These are phyloP conservation scores for Paecilomyces niveus DNA, from an alignment of 2,329 filamentous ascomycete genomes.

Conservation along the genomic window DNA sequence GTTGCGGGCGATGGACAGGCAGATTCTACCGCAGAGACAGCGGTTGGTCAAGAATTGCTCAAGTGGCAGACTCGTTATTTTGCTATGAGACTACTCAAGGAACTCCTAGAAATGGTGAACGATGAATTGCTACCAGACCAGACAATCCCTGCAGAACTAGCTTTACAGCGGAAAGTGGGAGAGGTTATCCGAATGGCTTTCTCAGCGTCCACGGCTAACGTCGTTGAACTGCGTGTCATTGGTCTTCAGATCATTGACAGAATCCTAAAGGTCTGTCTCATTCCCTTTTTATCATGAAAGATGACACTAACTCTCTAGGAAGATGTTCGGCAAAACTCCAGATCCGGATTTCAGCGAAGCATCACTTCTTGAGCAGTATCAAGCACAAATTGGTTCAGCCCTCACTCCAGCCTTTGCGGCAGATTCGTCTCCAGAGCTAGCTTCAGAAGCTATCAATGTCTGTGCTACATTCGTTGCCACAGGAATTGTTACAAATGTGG, in stretches of 20 bases:
- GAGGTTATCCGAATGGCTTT: constrained; percentile 97
- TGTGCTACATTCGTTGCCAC: constrained; percentile 97
- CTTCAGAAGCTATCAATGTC: constrained; percentile 92
- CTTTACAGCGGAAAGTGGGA: constrained; percentile 74
- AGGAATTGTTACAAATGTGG: constrained; percentile 93
- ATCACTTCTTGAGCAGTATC: constrained; percentile 93
- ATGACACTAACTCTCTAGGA: not conserved
- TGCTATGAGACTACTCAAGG: constrained; percentile 79
- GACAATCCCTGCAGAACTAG: constrained; percentile 68
- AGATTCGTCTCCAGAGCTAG: constrained; percentile 91
- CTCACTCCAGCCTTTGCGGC: constrained; percentile 92
- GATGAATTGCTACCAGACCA: constrained; percentile 74
- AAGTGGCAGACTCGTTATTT: constrained; percentile 95
- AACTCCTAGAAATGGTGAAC: constrained; percentile 70
- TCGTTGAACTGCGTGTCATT: constrained; percentile 82
- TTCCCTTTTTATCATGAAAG: not conserved
- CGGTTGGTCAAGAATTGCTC: constrained; percentile 72
- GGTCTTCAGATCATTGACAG: constrained; percentile 91
- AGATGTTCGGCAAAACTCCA: constrained; percentile 88
- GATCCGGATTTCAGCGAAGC: constrained; percentile 98
- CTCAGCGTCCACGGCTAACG: constrained; percentile 89
- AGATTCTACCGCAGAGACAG: constrained; percentile 42
- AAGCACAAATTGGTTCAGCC: constrained; percentile 95
- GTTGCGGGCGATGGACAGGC: constrained; percentile 54
- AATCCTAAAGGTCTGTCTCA: constrained; percentile 58